Evolutionary conservation across 306 rosid genomes (phyloP), one percentile per base, ranked within the genome.

Genomic region (Quercus glauca): DNA sequence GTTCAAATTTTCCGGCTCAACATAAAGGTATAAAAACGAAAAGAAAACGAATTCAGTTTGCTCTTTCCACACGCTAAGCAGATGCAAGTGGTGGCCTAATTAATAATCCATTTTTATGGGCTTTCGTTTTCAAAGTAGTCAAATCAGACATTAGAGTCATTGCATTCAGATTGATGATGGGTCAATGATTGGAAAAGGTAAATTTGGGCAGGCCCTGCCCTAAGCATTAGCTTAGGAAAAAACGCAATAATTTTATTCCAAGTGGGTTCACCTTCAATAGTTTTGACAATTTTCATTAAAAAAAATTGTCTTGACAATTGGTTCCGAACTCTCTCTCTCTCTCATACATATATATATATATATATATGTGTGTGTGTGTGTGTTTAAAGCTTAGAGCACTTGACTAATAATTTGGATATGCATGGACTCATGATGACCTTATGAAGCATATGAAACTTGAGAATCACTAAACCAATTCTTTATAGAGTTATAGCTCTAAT

Each of bases 321-420:
- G 29, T 11, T 59, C 14, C 17, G 11, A 59, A 59, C 1, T 23
- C 29, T 11, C 6, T 1, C 51, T 43, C 51, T 7, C 51, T 7
- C 14, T 1, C 3, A 1, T 5, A 1, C 1, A 35, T 35, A 35
- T 35, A 35, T 35, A 5, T 35, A 5, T 37, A 6, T 37, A 37
- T 37, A 7, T 7, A 7, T 2, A 1, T 6, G 0, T 0, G 0
- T 2, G 0, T 2, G 0, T 2, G 0, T 6, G 37, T 2, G 41
- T 35, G 8, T 35, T 35, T 35, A 35, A 41, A 41, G 45, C 45
- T 41, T 41, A 8, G 1, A 41, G 45, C 45, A 41, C 45, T 41
- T 41, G 45, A 41, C 45, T 41, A 41, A 41, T 41, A 8, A 41
- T 41, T 41, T 41, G 11, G 45, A 41, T 7, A 41, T 41, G 3